A percentile compares a stretch with the other conserved stretches of the same genome.
phyloP scores from a whole-genome alignment of 2,329 filamentous ascomycete genomes.

The Diaporthe sp. region DNA sequence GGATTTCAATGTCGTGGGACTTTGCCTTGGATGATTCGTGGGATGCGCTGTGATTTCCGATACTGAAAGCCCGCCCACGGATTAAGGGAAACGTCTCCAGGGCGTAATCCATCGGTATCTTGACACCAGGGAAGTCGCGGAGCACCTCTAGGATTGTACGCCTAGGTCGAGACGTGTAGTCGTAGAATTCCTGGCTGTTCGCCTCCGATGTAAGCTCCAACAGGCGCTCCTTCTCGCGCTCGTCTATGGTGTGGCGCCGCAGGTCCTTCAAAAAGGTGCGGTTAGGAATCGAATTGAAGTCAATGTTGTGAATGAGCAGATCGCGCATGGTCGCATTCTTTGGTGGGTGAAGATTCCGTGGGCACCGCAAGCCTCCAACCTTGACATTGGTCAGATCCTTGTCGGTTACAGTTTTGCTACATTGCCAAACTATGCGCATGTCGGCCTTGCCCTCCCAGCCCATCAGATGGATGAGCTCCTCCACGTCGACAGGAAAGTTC shows the following conservation, averaged over 20 bases:
- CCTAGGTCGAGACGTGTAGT: slow-evolving; percentile 92
- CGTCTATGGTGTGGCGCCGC: slow-evolving; percentile 79
- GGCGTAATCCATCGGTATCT: slow-evolving; percentile 81
- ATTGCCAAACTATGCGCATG: slow-evolving; percentile 55
- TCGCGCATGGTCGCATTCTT: slow-evolving; percentile 74
- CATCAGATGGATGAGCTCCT: slow-evolving; percentile 83
- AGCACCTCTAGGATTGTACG: slow-evolving; percentile 94
- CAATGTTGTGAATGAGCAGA: slow-evolving; percentile 85
- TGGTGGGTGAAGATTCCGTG: slow-evolving; percentile 54
- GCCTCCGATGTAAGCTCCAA: slow-evolving; percentile 85
- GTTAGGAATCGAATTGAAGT: slow-evolving; percentile 90
- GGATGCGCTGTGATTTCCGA: slow-evolving; percentile 75
- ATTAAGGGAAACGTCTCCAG: slow-evolving; percentile 84
- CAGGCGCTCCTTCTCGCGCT: slow-evolving; percentile 83
- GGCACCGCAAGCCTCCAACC: slow-evolving; percentile 22
- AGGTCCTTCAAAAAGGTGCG: slow-evolving; percentile 88
- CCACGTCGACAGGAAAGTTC: slow-evolving; percentile 87
- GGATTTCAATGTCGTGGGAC: slow-evolving; percentile 70
- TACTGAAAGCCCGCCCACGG: slow-evolving; percentile 93
- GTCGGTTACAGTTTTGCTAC: background rate
- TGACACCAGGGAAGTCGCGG: slow-evolving; percentile 88
- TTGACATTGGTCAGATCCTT: background rate
- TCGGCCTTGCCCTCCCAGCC: slow-evolving; percentile 83
- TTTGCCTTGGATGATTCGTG: slow-evolving; percentile 12
- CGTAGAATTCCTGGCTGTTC: slow-evolving; percentile 91